phyloP scores from a whole-genome alignment of 2,329 filamentous ascomycete genomes.

The Rhexocercosporidium sp. region DNA sequence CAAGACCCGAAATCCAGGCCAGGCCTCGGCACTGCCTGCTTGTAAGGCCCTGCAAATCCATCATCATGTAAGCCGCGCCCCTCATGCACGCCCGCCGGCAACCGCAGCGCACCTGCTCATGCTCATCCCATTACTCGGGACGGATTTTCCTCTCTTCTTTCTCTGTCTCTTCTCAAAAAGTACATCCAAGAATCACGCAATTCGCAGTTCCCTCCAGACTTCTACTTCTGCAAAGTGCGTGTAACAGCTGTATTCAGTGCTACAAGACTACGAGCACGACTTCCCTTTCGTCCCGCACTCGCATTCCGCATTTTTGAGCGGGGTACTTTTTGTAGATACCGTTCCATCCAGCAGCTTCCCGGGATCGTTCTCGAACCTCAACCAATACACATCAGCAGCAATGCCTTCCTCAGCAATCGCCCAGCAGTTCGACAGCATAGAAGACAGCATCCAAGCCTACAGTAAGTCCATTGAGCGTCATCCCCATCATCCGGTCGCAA shows the following conservation, averaged over 20 bases:
- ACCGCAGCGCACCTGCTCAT: neutral
- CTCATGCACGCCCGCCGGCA: slow-evolving; percentile 5
- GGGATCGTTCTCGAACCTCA: neutral
- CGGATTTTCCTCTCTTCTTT: neutral
- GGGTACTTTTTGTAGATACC: slow-evolving; percentile 18
- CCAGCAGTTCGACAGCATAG: slow-evolving; percentile 66
- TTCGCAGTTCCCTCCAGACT: neutral
- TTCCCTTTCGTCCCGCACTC: slow-evolving; percentile 12
- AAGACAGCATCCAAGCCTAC: slow-evolving; percentile 67
- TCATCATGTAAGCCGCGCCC: slow-evolving; percentile 21
- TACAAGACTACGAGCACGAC: neutral
- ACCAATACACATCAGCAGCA: slow-evolving; percentile 17
- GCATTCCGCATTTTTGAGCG: slow-evolving; percentile 22
- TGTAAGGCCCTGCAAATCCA: slow-evolving; percentile 11
- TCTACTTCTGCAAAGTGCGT: neutral
- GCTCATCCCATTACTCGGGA: slow-evolving; percentile 11
- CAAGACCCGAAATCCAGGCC: neutral
- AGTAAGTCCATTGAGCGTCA: slow-evolving; percentile 51
- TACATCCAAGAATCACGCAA: too few relatives aligned
- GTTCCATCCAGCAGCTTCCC: neutral
- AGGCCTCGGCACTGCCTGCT: slow-evolving; percentile 15
- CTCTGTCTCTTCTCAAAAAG: neutral
- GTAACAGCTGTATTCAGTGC: neutral
- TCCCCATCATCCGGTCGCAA: neutral
- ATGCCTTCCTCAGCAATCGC: slow-evolving; percentile 41